These are phyloP conservation scores for Hyaloscypha hepaticicola DNA, from an alignment of 495 filamentous ascomycete species.

Conservation along the genomic window DNA sequence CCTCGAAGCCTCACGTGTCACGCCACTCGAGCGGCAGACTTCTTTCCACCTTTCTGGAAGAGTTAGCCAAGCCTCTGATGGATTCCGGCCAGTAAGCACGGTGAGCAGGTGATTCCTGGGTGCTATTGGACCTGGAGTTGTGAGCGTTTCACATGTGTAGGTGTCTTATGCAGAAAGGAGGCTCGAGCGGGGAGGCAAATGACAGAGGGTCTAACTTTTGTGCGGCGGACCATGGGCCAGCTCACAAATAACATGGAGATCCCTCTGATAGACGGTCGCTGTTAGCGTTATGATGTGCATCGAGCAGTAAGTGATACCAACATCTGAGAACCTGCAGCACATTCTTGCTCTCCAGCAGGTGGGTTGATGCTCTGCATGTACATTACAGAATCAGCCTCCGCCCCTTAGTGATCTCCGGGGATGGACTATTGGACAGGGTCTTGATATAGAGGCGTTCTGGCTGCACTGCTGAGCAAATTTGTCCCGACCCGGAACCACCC, in stretches of 20 bases:
- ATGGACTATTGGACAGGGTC: constrained; percentile 19
- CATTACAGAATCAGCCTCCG: background rate
- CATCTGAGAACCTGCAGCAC: background rate
- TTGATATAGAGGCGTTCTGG: constrained; percentile 8
- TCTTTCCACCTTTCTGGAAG: constrained; percentile 18
- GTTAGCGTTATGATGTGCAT: background rate
- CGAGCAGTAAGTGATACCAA: background rate
- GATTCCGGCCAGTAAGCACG: constrained; percentile 7
- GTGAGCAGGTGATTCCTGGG: background rate
- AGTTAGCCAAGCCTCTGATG: background rate
- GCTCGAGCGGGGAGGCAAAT: constrained; percentile 15
- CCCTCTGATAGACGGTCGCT: background rate
- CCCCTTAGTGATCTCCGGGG: background rate
- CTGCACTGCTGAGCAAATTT: constrained; percentile 7
- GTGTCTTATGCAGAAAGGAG: constrained; percentile 12
- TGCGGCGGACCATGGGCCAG: background rate
- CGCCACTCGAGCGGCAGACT: background rate
- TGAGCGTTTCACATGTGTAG: constrained; percentile 6
- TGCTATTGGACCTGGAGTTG: constrained; percentile 15
- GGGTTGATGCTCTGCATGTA: background rate
- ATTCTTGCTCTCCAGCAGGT: background rate
- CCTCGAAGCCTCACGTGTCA: too few species aligned
- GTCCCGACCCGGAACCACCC: too few species aligned
- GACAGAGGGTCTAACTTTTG: background rate
- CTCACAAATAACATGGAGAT: background rate